Evolutionary conservation across 2,329 filamentous ascomycete species (phyloP).

Genomic region (Venturiaceae sp.): DNA sequence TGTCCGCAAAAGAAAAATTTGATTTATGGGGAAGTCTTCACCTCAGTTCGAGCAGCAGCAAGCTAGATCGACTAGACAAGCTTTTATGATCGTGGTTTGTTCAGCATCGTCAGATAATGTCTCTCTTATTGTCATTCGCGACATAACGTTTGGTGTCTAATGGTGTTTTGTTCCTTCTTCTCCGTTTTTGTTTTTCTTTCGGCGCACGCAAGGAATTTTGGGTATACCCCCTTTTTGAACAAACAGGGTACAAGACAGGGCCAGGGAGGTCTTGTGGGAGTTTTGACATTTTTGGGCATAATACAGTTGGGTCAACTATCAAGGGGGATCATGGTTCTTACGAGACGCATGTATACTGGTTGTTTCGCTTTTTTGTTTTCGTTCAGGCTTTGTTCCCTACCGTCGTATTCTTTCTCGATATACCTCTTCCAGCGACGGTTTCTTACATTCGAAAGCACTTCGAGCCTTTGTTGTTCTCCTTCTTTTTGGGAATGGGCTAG

Average conservation of each 20-base stretch:
- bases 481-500: too few species aligned
- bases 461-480: too few species aligned
- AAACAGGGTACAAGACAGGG: neutral
- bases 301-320: too few species aligned
- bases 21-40: constrained; percentile 9
- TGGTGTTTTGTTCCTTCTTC: neutral
- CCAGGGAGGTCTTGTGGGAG: neutral
- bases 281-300: neutral
- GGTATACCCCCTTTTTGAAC: neutral
- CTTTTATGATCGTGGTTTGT: neutral
- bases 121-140: too few species aligned
- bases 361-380: neutral
- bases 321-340: neutral
- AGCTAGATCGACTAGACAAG: neutral
- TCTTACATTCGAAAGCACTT: too few species aligned
- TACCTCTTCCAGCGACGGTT: neutral
- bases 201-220: too few species aligned
- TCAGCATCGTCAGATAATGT: too few species aligned
- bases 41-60: neutral
- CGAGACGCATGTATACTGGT: neutral
- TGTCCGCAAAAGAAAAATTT: constrained; percentile 8
- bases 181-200: neutral
- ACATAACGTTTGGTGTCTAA: neutral
- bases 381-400: neutral
- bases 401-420: neutral